Percentiles rank a stretch among this genome's conserved stretches.
Evolutionary conservation across 352 stramenopile genomes (phyloP).

Genomic region (Phytophthora aleatoria): DNA sequence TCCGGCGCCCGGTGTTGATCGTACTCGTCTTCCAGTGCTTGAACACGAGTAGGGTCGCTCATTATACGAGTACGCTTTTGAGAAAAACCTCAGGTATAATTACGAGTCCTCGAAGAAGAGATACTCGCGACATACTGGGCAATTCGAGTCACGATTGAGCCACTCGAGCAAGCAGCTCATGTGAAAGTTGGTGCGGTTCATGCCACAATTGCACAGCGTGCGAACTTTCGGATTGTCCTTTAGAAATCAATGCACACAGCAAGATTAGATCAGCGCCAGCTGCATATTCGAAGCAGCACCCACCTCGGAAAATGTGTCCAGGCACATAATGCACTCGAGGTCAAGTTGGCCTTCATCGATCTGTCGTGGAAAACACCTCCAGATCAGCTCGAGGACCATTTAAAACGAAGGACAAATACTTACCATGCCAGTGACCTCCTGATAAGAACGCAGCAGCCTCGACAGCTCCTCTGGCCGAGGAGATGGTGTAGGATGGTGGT

Average conservation of each 20-base stretch:
- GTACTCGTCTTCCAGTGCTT: slow-evolving; percentile 15
- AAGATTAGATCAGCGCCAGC: background rate
- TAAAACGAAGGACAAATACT: background rate
- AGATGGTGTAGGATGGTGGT: slow-evolving; percentile 41
- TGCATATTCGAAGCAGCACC: background rate
- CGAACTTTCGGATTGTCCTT: slow-evolving; percentile 82
- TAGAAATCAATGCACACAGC: background rate
- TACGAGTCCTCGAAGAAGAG: slow-evolving; percentile 88
- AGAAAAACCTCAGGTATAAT: slow-evolving; percentile 9
- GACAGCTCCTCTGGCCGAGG: slow-evolving; percentile 33
- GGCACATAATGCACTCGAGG: slow-evolving; percentile 88
- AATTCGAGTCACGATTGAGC: slow-evolving; percentile 85
- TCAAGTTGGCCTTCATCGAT: slow-evolving; percentile 66
- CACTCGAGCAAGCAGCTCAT: slow-evolving; percentile 89
- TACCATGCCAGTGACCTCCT: slow-evolving; percentile 64
- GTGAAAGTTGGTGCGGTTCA: slow-evolving; percentile 92
- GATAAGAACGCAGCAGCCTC: slow-evolving; percentile 67
- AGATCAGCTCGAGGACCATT: slow-evolving; percentile 7
- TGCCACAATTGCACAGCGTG: slow-evolving; percentile 86
- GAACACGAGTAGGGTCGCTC: slow-evolving; percentile 12
- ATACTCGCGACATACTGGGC: slow-evolving; percentile 84
- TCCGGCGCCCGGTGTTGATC: background rate
- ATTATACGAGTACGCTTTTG: slow-evolving; percentile 7
- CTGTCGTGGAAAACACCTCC: slow-evolving; percentile 23
- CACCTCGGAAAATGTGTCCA: slow-evolving; percentile 73